Evolutionary conservation across 331 rosid species (phyloP).

Genomic region (Acacia pycnantha): DNA sequence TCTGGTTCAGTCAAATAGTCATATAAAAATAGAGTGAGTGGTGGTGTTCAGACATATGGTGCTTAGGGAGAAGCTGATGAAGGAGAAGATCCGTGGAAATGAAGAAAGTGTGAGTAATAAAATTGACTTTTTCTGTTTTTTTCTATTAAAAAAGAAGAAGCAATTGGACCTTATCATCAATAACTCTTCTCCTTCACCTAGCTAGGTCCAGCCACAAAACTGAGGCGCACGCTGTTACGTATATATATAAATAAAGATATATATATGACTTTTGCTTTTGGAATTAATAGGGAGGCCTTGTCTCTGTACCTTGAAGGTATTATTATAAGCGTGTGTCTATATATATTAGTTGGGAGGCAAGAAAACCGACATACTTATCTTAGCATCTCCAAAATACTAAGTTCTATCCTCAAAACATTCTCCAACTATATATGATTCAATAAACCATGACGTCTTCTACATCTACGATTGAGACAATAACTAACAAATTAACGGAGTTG

Average conservation of each 20-base stretch:
- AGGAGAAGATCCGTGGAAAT: too few species aligned
- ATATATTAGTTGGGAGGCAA: constrained; percentile 16
- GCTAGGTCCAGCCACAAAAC: not conserved
- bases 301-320: constrained; percentile 40
- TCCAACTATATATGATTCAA: constrained; percentile 30
- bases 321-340: not conserved
- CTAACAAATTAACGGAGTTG: constrained; percentile 3
- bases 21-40: too few species aligned
- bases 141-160: not conserved
- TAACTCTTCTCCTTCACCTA: not conserved
- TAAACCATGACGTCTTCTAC: constrained; percentile 44
- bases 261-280: not conserved
- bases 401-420: constrained; percentile 23
- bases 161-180: not conserved
- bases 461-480: constrained; percentile 37
- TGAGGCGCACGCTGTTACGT: not conserved
- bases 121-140: too few species aligned
- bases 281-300: constrained; percentile 7
- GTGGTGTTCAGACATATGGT: too few species aligned
- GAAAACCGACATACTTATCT: constrained; percentile 31
- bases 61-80: too few species aligned
- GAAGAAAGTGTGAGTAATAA: too few species aligned
- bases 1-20: too few species aligned
- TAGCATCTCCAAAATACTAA: not conserved
- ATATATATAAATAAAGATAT: not conserved